Percentiles rank a stretch among this genome's conserved stretches.
These are phyloP conservation scores for Glebionis coronaria DNA, from an alignment of 129 eudicot species.

Conservation along the genomic window DNA sequence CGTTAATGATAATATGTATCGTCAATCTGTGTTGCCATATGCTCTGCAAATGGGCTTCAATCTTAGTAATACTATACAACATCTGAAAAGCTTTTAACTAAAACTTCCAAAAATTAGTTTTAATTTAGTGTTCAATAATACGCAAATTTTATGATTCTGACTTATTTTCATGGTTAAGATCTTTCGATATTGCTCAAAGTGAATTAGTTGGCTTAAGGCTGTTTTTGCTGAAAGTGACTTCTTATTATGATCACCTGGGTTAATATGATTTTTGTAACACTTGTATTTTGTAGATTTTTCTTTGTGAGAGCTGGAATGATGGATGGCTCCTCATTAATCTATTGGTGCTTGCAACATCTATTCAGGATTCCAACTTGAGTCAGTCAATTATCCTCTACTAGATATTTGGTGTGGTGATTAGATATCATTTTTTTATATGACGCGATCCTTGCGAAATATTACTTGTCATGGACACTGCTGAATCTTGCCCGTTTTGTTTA, in stretches of 20 bases:
- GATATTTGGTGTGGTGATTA: conserved; percentile 69
- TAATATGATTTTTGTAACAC: neutral
- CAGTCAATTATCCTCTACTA: conserved; percentile 92
- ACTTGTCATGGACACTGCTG: conserved; percentile 13
- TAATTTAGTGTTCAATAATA: neutral
- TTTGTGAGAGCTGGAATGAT: conserved; percentile 99
- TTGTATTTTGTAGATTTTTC: conserved; percentile 66
- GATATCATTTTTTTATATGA: conserved; percentile 14
- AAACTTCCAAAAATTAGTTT: neutral
- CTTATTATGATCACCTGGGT: no score
- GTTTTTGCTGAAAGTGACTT: no score
- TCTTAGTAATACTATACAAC: neutral
- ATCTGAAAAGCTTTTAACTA: neutral
- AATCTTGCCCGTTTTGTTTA: conserved; percentile 14
- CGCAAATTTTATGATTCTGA: neutral
- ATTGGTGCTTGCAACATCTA: conserved; percentile 71
- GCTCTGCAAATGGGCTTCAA: no score
- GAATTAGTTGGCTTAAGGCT: no score
- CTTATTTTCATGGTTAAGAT: conserved; percentile 2
- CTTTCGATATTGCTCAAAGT: neutral
- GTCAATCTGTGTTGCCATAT: no score
- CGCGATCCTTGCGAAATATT: conserved; percentile 20
- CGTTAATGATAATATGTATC: no score
- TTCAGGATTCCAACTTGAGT: conserved; percentile 54
- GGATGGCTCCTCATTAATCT: conserved; percentile 98